Base-by-base conservation (phyloP, 2,329 filamentous ascomycete genomes). In the Trichoderma sp. region DNA sequence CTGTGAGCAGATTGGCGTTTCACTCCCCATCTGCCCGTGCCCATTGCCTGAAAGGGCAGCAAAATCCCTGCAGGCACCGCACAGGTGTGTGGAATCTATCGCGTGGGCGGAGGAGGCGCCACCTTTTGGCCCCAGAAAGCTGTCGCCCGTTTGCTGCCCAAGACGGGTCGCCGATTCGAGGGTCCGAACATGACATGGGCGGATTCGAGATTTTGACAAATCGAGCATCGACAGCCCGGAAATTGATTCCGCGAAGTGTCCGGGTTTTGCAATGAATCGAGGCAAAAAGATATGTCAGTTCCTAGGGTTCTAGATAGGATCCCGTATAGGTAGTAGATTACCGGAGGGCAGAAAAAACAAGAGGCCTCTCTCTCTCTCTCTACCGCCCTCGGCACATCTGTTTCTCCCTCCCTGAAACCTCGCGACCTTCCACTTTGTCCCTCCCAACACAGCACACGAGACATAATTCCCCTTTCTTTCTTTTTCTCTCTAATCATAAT, bases 61-160 rank as follows among this genome's bases (percentile, higher is more conserved):
- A 26, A 34, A 70, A 69, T 53, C 57, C 67, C 67, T 70, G 67
- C 39, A 69, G 57, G 57, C 57, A 51, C n/a, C 28, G 57, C 28
- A 58, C 28, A 57, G 36, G 28, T 39, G n/a, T 70, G 56, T 69
- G 66, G 66, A 69, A 69, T 70, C 67, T 36, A 61, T 70, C 67
- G 36, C 57, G 56, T 70, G 57, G 67, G 57, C 67, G 51, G 66
- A 66, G 28, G 34, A 28, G 56, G 47, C 14, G 43, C 67, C 65
- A 43, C 28, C 26, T 18, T 24, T 61, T 60, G 24, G 65, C 53
- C n/a, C 65, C 53, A 66, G 32, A 32, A 28, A 36, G 56, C 56
- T 60, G n/a, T 51, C 53, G 65, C 65, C 34, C 56, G 53, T 69
- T 69, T 69, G 67, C 57, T 70, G 67, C 67, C 67, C 67, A 62